These are phyloP conservation scores for Backusella australiensis DNA, from an alignment of 192 early-diverging fungal species.

Conservation along the genomic window DNA sequence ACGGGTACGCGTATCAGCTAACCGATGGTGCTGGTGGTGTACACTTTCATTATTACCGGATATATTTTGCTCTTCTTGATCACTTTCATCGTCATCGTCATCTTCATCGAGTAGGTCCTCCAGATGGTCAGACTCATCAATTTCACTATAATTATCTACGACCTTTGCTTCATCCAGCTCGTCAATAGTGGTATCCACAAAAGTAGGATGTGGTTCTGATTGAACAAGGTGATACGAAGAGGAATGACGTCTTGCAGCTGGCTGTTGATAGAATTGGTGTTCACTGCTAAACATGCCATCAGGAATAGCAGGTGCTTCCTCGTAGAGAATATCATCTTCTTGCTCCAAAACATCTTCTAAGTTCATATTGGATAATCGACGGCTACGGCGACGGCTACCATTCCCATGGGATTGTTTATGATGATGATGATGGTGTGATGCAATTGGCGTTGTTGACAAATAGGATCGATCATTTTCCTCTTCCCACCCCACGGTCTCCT, in stretches of 20 bases:
- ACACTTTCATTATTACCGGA: background rate
- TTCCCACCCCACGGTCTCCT: slow-evolving; percentile 36
- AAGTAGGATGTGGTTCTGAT: slow-evolving; percentile 19
- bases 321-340: background rate
- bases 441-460: background rate
- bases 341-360: slow-evolving; percentile 10
- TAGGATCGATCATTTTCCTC: slow-evolving; percentile 6
- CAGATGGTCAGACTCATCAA: background rate
- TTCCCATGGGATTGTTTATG: background rate
- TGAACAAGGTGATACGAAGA: slow-evolving; percentile 10
- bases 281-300: slow-evolving; percentile 13
- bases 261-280: slow-evolving; percentile 4
- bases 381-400: background rate
- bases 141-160: background rate
- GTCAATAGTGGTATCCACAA: background rate
- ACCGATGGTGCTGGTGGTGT: background rate
- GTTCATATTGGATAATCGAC: slow-evolving; percentile 10
- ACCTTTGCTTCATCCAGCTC: background rate
- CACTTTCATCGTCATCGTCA: background rate
- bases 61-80: background rate
- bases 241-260: background rate
- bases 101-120: background rate
- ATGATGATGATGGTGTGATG: background rate
- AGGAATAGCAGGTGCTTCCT: background rate
- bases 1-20: background rate